phyloP scores from a whole-genome alignment of 2,329 filamentous ascomycete species.

The Ophiocordyceps robertsii region DNA sequence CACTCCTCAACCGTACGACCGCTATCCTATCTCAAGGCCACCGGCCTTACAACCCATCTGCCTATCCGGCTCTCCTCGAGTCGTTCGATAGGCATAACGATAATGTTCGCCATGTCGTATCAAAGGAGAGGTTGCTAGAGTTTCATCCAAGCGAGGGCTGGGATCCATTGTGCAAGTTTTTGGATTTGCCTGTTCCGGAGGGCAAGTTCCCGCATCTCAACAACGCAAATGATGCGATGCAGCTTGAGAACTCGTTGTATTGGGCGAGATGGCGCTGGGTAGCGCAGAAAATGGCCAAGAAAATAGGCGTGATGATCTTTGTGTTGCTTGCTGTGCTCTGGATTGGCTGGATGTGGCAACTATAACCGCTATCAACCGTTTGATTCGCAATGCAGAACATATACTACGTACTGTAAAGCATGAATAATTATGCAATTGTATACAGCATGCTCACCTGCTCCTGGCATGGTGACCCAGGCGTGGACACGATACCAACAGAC shows the following conservation, averaged over 20 bases:
- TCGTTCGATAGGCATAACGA: neutral
- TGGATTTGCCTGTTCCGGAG: neutral
- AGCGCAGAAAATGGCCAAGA: neutral
- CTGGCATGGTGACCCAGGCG: no score
- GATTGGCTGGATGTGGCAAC: neutral
- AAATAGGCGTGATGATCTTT: neutral
- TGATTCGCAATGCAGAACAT: no score
- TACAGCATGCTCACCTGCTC: no score
- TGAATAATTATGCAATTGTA: no score
- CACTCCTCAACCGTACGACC: neutral
- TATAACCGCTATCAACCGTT: neutral
- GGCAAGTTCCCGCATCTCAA: neutral
- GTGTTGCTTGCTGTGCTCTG: neutral
- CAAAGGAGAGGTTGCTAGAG: conserved; percentile 6
- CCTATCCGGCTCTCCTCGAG: neutral
- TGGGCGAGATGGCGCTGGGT: neutral
- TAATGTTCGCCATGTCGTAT: conserved; percentile 4
- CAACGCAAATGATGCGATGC: neutral
- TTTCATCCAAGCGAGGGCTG: conserved; percentile 10
- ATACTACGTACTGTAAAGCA: neutral
- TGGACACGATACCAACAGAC: no score
- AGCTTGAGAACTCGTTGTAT: neutral
- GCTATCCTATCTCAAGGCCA: neutral
- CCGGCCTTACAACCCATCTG: neutral
- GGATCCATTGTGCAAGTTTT: conserved; percentile 11